Conservation (phyloP, 768 basidiomycete species). For the Lentinula lateritia region DNA sequence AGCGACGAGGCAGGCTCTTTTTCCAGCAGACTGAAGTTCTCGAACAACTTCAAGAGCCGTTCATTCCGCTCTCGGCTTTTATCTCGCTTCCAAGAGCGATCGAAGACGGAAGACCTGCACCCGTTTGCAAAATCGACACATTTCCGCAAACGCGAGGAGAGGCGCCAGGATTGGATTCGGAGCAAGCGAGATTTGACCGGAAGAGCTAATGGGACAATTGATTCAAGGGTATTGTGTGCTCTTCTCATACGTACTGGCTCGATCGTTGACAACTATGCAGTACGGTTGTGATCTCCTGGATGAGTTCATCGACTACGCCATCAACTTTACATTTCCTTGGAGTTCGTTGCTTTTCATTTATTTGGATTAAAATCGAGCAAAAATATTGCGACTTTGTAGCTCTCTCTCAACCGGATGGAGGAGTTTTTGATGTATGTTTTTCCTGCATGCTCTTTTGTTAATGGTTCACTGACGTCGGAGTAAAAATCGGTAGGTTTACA, state of each 20-base stretch:
- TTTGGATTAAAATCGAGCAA: no score
- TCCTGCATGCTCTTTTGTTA: not conserved
- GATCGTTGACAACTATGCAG: constrained; percentile 18
- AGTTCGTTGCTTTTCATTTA: constrained; percentile 15
- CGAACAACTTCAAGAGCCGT: not conserved
- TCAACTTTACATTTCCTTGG: constrained; percentile 68
- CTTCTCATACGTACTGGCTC: not conserved
- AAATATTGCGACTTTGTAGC: not conserved
- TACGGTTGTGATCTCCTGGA: constrained; percentile 63
- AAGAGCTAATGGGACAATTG: constrained; percentile 35
- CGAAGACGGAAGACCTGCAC: constrained; percentile 1
- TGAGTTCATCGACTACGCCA: constrained; percentile 65
- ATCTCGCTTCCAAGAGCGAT: not conserved
- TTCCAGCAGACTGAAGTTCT: not conserved
- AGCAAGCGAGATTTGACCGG: constrained; percentile 28
- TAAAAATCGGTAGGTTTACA: constrained; percentile 13
- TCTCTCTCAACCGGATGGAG: not conserved
- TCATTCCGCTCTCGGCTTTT: constrained; percentile 1
- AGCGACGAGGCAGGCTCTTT: not conserved
- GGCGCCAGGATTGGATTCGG: constrained; percentile 6
- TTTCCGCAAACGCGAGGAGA: constrained; percentile 9
- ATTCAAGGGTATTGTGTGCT: constrained; percentile 40
- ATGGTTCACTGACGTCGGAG: not conserved
- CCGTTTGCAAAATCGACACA: not conserved
- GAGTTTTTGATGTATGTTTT: constrained; percentile 1